Percentiles rank a stretch among this genome's conserved stretches.
Conservation (phyloP, 2,329 filamentous ascomycete species). For the Apiospora aurea region DNA sequence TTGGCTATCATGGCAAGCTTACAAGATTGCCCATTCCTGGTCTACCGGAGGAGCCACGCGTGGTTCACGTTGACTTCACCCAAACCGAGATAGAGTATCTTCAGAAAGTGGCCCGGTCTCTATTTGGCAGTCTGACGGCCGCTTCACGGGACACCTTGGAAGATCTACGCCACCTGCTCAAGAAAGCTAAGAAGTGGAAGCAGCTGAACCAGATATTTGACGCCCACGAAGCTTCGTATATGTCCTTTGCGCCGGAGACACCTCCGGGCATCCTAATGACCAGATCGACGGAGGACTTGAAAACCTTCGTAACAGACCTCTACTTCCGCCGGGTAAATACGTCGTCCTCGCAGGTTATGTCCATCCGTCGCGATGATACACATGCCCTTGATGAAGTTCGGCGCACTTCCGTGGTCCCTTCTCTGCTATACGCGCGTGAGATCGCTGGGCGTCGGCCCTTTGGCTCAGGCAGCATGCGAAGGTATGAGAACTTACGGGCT, state of each 20-base stretch:
- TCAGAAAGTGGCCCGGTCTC: constrained; percentile 34
- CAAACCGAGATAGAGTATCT: constrained; percentile 37
- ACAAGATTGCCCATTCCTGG: constrained; percentile 28
- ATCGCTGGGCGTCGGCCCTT: constrained; percentile 53
- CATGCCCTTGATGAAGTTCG: constrained; percentile 40
- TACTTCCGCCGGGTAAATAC: constrained; percentile 32
- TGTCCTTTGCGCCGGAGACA: constrained; percentile 29
- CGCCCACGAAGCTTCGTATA: constrained; percentile 33
- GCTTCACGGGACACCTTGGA: constrained; percentile 28
- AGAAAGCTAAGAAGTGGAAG: constrained; percentile 32
- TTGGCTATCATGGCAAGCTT: constrained; percentile 26
- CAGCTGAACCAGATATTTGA: constrained; percentile 31
- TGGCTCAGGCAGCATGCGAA: constrained; percentile 44
- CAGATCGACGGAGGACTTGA: constrained; percentile 44
- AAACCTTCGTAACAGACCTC: constrained; percentile 48
- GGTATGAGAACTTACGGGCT: constrained; percentile 53
- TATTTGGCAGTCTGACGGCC: constrained; percentile 32
- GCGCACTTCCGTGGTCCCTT: constrained; percentile 44
- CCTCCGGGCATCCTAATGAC: constrained; percentile 34
- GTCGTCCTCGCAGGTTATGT: constrained; percentile 36
- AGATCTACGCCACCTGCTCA: constrained; percentile 40
- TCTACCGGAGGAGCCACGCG: constrained; percentile 27
- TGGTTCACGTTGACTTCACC: constrained; percentile 42
- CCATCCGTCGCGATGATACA: constrained; percentile 41
- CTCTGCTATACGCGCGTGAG: constrained; percentile 57